A percentile compares a stretch with the other conserved stretches of the same genome.
Conservation (phyloP, 202 grass and related monocot genomes). For the Carex sylvatica region DNA sequence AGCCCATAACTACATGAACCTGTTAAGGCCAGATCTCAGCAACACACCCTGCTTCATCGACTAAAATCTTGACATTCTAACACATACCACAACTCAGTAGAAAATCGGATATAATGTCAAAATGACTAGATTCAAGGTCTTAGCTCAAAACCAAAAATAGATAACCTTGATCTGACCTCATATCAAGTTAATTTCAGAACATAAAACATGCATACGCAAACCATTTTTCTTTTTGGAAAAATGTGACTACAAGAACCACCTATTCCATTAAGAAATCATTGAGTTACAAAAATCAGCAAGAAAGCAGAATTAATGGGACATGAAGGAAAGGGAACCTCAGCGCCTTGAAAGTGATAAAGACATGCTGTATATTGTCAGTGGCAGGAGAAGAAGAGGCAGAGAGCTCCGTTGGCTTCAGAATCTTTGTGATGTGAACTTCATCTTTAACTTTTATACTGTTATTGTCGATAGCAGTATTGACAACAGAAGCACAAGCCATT, state of each 20-base stretch:
- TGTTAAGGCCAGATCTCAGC: not conserved
- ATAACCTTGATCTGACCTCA: not conserved
- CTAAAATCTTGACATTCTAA: not conserved
- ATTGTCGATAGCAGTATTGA: slow-evolving; percentile 38
- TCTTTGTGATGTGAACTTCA: slow-evolving; percentile 50
- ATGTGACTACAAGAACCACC: not conserved
- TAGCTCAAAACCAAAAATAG: not conserved
- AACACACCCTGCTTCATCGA: not conserved
- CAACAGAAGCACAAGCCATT: not conserved
- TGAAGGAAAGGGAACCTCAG: slow-evolving; percentile 57
- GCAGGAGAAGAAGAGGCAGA: slow-evolving; percentile 39
- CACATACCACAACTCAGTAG: not conserved
- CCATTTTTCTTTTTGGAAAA: not conserved
- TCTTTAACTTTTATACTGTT: slow-evolving; percentile 41
- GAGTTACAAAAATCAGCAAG: not conserved
- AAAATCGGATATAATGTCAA: not conserved
- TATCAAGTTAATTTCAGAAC: not conserved
- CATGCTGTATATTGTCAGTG: slow-evolving; percentile 70
- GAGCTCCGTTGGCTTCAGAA: slow-evolving; percentile 74
- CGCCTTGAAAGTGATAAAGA: slow-evolving; percentile 77
- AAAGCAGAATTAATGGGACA: slow-evolving; percentile 20
- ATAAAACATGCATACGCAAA: not conserved
- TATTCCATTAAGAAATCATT: not conserved
- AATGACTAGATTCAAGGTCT: not conserved
- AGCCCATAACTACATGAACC: not conserved